Base-by-base conservation (phyloP, 495 filamentous ascomycete genomes). In the Elasticomyces elasticus region DNA sequence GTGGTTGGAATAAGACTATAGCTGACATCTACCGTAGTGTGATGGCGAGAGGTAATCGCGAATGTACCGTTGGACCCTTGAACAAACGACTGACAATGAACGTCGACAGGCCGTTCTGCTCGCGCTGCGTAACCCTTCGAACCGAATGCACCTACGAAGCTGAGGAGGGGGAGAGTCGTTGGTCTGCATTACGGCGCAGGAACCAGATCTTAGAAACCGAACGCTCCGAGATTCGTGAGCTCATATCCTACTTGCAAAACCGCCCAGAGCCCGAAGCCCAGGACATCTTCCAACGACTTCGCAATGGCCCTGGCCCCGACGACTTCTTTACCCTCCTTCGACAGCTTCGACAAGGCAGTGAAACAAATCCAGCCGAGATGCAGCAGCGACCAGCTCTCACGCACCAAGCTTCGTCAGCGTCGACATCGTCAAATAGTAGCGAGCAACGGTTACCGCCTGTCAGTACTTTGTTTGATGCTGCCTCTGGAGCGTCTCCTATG, bases 141-240 rank as follows among this genome's bases (percentile, higher is more conserved):
- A 61, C 58, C 1, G 47, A 52, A 1, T 61, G 58, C 24, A 13
- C 20, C 22, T 61, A 56, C 49, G 58, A 61, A 26, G 58, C 58
- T 24, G 53, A 61, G 19, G 58, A 61, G 53, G 58, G 58, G 30
- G 58, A 61, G 37, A 61, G 58, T 37, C 47, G 58, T 3, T 57
- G 54, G 58, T 57, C 53, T 3, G 58, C 58, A 4, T 33, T 56
- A 4, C 42, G 49, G 5, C 52, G 58, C 15, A 26, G 54, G 4
- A 61, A 53, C 24, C 41, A 56, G 11, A 51, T 50, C 28, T 41
- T 61, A 1, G 54, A 61, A 22, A 45, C 52, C 17, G 54, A 57
- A 12, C 40, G 48, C 5, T 30, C 49, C 30, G 53, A 61, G 23
- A 5, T 53, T 2, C 48, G 47, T 23, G 58, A 61, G 26, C 44